Percentiles rank a stretch among this genome's conserved stretches.
These are phyloP conservation scores for Immersiella caudata DNA, from an alignment of 495 filamentous ascomycete species.

Conservation along the genomic window DNA sequence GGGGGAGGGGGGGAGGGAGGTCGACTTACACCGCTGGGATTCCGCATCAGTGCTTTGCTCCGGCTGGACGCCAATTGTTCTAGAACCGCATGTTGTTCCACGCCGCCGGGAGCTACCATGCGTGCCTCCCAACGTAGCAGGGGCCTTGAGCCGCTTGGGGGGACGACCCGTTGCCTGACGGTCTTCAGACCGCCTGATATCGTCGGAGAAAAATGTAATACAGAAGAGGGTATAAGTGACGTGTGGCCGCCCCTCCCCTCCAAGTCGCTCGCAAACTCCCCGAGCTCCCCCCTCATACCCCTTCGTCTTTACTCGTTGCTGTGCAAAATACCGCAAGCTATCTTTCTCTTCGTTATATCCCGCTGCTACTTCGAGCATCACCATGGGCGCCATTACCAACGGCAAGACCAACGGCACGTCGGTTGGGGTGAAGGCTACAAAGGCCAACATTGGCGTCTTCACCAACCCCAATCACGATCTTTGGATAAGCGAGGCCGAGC, in stretches of 20 bases:
- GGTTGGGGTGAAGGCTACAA: constrained; percentile 44
- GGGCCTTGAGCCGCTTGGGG: neutral
- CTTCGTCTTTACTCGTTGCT: neutral
- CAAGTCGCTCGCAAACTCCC: neutral
- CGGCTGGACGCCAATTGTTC: neutral
- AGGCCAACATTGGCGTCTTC: constrained; percentile 92
- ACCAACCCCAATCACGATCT: constrained; percentile 91
- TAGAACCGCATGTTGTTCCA: neutral
- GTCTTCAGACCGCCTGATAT: neutral
- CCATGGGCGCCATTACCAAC: constrained; percentile 4
- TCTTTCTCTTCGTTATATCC: neutral
- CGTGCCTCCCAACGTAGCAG: neutral
- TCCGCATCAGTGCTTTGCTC: neutral
- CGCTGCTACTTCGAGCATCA: neutral
- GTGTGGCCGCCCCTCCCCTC: constrained; percentile 2
- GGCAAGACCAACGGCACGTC: constrained; percentile 1
- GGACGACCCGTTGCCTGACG: neutral
- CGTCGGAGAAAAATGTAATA: neutral
- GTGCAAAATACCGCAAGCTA: neutral
- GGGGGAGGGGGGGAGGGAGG: neutral
- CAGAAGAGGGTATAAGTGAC: constrained; percentile 11
- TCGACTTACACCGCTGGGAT: constrained; percentile 4
- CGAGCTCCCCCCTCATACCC: neutral
- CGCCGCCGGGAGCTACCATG: constrained; percentile 8
- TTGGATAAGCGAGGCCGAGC: constrained; percentile 80